These are phyloP conservation scores for Leccinum variicolor DNA, from an alignment of 768 basidiomycete species.

Conservation along the genomic window DNA sequence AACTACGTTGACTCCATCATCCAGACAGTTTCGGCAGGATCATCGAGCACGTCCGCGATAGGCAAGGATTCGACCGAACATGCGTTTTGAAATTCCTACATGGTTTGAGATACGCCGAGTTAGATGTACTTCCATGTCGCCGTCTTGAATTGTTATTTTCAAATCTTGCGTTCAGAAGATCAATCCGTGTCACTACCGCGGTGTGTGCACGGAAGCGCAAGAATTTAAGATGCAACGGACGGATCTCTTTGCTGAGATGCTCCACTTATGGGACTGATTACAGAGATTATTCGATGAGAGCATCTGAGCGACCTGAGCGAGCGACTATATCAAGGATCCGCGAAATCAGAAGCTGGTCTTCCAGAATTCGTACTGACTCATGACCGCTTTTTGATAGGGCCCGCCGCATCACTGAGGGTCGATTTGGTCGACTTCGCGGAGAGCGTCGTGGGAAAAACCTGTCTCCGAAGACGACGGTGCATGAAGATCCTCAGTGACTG, in stretches of 20 bases:
- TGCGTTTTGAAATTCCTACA: constrained; percentile 48
- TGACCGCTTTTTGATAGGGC: neutral
- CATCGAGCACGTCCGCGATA: constrained; percentile 78
- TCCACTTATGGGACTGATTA: neutral
- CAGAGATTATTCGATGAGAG: neutral
- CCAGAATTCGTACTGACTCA: neutral
- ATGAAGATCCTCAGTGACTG: neutral
- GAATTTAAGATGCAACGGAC: constrained; percentile 3
- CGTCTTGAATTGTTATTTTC: neutral
- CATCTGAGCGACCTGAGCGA: neutral
- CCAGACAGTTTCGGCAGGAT: constrained; percentile 80
- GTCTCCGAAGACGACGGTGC: constrained; percentile 15
- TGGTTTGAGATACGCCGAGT: constrained; percentile 1
- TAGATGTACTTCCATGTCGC: constrained; percentile 1
- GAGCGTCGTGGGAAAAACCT: constrained; percentile 8
- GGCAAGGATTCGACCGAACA: constrained; percentile 92
- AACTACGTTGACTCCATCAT: constrained; percentile 88
- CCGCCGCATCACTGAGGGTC: neutral
- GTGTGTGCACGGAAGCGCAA: neutral
- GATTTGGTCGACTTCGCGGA: constrained; percentile 5
- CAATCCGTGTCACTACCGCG: neutral
- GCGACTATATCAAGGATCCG: constrained; percentile 6
- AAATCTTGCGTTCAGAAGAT: constrained; percentile 3
- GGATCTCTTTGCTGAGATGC: constrained; percentile 12
- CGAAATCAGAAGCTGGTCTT: neutral